Evolutionary conservation across 1,284 basidiomycete genomes (phyloP), one percentile per base, ranked within the genome.

Genomic region (Cutaneotrichosporon sp.): DNA sequence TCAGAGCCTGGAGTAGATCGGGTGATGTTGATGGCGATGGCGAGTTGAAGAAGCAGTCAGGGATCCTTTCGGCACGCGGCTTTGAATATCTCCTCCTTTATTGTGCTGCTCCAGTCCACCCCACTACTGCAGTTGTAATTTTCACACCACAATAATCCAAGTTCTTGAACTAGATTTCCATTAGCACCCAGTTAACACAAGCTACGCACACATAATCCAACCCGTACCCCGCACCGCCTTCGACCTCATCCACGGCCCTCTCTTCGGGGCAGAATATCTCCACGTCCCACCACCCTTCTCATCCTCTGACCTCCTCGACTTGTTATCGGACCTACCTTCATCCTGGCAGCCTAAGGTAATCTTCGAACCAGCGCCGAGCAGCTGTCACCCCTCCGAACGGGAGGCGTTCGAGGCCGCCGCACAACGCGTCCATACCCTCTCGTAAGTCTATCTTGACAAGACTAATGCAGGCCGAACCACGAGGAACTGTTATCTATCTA

Each of bases 401-500:
- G 65, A 64, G 21, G 71, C 63, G 63, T 60, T 78, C 18, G 73
- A 77, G 58, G 31, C 52, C n/a, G 68, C 70, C n/a, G 38, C 71
- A 13, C 58, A 60, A 0, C 47, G 56, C 21, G 64, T 79, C 5
- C 65, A 75, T 10, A 70, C 78, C 11, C 50, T 76, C 21, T 74
- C 77, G 47, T 49, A 21, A 21, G 47, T 49, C 47, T 11, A 1
- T 11, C 11, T 10, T 7, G 5, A 22, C 47, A 13, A 5, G 13
- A 5, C 47, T 49, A 21, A 49, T 22, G 21, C n/a, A 49, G 47
- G 30, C 76, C 76, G 10, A 78, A 77, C 56, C 76, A 77, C 67
- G 73, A 77, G 64, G 76, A 78, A 56, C 68, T 78, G 7, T 62
- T 78, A 13, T 70, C 73, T 0, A 55, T 80, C 49, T 75, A 74